Percentiles rank a stretch among this genome's conserved stretches.
Conservation (phyloP, 345 rosid genomes). For the Kernera saxatilis region DNA sequence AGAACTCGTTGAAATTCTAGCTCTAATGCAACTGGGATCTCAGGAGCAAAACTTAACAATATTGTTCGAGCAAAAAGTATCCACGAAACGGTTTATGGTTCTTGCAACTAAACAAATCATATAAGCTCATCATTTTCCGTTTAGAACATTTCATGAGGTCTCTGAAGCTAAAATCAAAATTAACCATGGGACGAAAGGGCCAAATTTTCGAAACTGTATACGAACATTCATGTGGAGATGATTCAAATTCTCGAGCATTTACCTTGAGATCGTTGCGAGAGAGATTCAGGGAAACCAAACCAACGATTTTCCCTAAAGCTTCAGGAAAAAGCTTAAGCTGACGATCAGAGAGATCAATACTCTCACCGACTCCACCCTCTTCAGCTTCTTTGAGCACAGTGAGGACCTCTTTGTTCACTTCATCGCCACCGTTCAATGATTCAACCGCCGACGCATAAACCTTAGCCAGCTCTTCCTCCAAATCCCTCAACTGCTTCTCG, state of each 20-base stretch:
- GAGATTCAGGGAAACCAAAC: conserved; percentile 57
- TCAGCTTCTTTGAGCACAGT: conserved; percentile 41
- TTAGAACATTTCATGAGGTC: too few species aligned
- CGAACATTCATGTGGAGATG: neutral
- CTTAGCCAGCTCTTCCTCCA: conserved; percentile 52
- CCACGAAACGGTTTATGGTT: too few species aligned
- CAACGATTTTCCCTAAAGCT: conserved; percentile 56
- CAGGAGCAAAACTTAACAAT: neutral
- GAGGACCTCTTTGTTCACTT: conserved; percentile 50
- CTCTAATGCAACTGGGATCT: neutral
- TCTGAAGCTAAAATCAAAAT: neutral
- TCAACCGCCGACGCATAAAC: conserved; percentile 44
- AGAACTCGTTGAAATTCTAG: neutral
- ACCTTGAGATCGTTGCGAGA: conserved; percentile 79
- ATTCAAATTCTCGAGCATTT: neutral
- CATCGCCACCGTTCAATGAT: conserved; percentile 22
- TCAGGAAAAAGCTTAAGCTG: conserved; percentile 62
- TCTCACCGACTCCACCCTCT: conserved; percentile 38
- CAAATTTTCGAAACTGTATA: neutral
- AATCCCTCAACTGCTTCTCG: conserved; percentile 54
- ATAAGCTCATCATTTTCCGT: too few species aligned
- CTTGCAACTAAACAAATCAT: too few species aligned
- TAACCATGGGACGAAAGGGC: neutral
- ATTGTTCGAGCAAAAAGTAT: neutral
- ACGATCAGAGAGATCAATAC: conserved; percentile 57